A percentile compares a stretch with the other conserved stretches of the same genome.
Evolutionary conservation across 768 basidiomycete species (phyloP).

Genomic region (Mycena polygramma): DNA sequence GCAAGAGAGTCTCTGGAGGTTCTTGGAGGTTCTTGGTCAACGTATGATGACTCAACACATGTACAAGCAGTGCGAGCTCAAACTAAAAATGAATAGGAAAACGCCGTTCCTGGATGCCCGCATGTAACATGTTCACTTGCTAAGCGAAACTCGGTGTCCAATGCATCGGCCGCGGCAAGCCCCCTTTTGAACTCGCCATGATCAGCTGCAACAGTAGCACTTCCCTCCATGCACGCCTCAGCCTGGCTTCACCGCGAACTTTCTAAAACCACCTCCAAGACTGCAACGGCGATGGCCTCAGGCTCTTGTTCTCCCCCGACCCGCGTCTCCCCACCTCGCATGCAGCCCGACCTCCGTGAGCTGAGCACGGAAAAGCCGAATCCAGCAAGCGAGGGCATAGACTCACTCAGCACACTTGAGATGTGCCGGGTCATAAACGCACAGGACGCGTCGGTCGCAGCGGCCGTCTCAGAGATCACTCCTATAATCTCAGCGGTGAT

Average conservation of each 20-base stretch:
- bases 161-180: constrained; percentile 14
- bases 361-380: constrained; percentile 45
- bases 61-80: too few relatives aligned
- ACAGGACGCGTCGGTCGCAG: constrained; percentile 44
- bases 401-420: constrained; percentile 46
- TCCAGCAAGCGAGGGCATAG: constrained; percentile 43
- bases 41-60: too few relatives aligned
- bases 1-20: too few relatives aligned
- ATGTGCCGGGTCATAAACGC: constrained; percentile 51
- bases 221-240: constrained; percentile 15
- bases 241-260: constrained; percentile 22
- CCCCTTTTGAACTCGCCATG: not conserved
- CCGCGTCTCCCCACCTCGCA: not conserved
- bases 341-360: constrained; percentile 17
- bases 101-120: too few relatives aligned
- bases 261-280: not conserved
- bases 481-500: constrained; percentile 46
- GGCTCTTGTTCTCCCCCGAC: constrained; percentile 3
- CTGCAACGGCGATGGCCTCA: not conserved
- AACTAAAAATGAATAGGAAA: too few relatives aligned
- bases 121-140: too few relatives aligned
- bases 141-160: too few relatives aligned
- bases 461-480: constrained; percentile 45
- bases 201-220: not conserved
- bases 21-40: too few relatives aligned